Percentiles rank a stretch among this genome's conserved stretches.
Evolutionary conservation across 768 basidiomycete genomes (phyloP).

Genomic region (Leccinum disarticulatum): DNA sequence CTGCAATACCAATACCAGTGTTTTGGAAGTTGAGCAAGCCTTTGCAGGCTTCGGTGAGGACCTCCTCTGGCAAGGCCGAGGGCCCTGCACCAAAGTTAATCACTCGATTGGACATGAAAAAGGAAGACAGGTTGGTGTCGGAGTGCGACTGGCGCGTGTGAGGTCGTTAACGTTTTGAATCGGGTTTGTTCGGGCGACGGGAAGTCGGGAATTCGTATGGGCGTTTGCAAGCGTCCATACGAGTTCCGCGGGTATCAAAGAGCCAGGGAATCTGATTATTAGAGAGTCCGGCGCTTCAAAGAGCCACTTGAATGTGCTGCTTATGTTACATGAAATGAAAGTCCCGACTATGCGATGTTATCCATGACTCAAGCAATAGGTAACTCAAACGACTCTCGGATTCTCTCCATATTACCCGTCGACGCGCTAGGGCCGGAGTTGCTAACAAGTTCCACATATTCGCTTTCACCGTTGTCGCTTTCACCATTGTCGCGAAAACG

Average conservation of each 20-base stretch:
- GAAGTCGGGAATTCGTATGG: too few relatives aligned
- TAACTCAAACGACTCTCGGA: slow-evolving; percentile 28
- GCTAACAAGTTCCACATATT: slow-evolving; percentile 29
- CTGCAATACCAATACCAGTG: slow-evolving; percentile 94
- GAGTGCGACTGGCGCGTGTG: neutral
- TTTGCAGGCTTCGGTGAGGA: slow-evolving; percentile 77
- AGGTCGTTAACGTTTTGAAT: neutral
- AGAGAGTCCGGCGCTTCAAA: too few relatives aligned
- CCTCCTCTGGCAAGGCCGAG: slow-evolving; percentile 83
- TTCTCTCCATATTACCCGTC: slow-evolving; percentile 32
- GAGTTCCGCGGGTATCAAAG: neutral
- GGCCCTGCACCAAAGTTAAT: slow-evolving; percentile 96
- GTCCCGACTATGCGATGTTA: neutral
- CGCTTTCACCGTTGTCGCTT: slow-evolving; percentile 19
- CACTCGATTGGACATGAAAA: slow-evolving; percentile 42
- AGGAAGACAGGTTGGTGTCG: neutral
- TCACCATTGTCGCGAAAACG: slow-evolving; percentile 17
- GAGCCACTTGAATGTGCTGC: neutral
- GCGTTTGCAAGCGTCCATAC: neutral
- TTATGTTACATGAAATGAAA: neutral
- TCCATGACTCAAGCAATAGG: slow-evolving; percentile 13
- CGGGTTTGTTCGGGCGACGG: neutral
- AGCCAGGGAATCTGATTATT: too few relatives aligned
- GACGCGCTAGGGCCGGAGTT: slow-evolving; percentile 7
- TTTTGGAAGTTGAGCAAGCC: slow-evolving; percentile 88